A percentile compares a stretch with the other conserved stretches of the same genome.
phyloP scores from a whole-genome alignment of 495 filamentous ascomycete genomes.

The Talaromyces nanjingensis region DNA sequence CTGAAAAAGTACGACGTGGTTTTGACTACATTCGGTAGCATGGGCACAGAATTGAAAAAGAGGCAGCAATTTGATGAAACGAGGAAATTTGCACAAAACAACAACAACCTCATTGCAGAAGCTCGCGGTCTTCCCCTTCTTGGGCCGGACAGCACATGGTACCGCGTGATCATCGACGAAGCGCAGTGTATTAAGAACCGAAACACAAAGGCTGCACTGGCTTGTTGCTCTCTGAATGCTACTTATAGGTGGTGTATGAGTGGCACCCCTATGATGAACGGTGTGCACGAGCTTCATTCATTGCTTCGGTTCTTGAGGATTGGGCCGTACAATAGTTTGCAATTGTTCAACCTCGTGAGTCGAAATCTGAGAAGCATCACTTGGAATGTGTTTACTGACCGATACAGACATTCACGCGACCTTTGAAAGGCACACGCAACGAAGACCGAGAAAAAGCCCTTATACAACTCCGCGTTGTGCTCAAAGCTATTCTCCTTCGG shows the following conservation, averaged over 20 bases:
- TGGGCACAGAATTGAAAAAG: constrained; percentile 62
- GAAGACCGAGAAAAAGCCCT: constrained; percentile 45
- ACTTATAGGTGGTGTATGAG: constrained; percentile 78
- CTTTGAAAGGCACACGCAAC: constrained; percentile 36
- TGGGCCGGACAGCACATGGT: constrained; percentile 60
- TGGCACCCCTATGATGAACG: constrained; percentile 95
- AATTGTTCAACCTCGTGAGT: constrained; percentile 53
- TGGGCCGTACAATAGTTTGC: constrained; percentile 64
- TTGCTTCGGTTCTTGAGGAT: constrained; percentile 77
- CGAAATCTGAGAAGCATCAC: not conserved
- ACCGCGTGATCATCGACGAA: constrained; percentile 86
- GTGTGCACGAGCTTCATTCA: constrained; percentile 72
- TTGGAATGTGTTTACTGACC: constrained; percentile 14
- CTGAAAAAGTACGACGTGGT: constrained; percentile 73
- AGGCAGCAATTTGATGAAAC: constrained; percentile 36
- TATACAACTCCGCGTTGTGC: constrained; percentile 65
- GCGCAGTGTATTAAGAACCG: constrained; percentile 93
- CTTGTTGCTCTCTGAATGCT: constrained; percentile 52
- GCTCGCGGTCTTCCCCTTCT: constrained; percentile 49
- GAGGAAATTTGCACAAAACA: constrained; percentile 9
- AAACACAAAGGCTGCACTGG: constrained; percentile 57
- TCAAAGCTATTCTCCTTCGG: constrained; percentile 80
- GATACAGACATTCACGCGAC: constrained; percentile 40
- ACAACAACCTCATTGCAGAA: constrained; percentile 12
- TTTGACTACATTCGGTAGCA: constrained; percentile 81